Evolutionary conservation across 208 protist genomes (phyloP).

Genomic region (Crithidia mellificae): DNA sequence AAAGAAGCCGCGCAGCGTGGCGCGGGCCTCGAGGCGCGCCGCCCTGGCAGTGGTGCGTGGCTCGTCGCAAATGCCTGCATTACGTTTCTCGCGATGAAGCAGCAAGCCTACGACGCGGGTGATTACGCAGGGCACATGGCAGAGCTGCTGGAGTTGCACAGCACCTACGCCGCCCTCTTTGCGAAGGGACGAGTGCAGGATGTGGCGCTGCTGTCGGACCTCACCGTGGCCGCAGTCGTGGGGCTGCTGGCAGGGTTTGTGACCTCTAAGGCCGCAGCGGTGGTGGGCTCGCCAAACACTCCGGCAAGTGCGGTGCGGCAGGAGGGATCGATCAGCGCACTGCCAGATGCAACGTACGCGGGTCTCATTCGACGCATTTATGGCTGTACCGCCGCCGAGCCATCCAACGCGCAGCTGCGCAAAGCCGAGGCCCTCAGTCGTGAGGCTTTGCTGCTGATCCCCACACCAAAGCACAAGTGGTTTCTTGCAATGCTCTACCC

Average conservation of each 20-base stretch:
- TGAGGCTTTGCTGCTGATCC: constrained; percentile 50
- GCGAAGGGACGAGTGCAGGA: constrained; percentile 20
- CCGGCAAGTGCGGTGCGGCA: neutral
- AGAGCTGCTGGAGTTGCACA: constrained; percentile 30
- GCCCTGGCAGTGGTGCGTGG: constrained; percentile 36
- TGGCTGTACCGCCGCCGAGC: constrained; percentile 31
- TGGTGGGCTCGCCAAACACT: neutral
- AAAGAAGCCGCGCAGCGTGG: constrained; percentile 25
- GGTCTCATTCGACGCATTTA: constrained; percentile 21
- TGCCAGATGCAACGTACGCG: neutral
- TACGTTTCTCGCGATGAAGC: constrained; percentile 55
- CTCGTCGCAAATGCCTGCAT: constrained; percentile 71
- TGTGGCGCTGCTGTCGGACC: constrained; percentile 21
- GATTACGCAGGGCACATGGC: constrained; percentile 39
- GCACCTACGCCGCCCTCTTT: constrained; percentile 21
- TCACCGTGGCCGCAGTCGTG: constrained; percentile 20
- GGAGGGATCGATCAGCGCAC: neutral
- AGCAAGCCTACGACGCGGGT: constrained; percentile 35
- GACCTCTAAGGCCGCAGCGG: neutral
- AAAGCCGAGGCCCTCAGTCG: constrained; percentile 56
- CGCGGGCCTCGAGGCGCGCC: constrained; percentile 16
- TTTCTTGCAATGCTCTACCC: constrained; percentile 58
- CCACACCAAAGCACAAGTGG: constrained; percentile 45
- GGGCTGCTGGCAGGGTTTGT: constrained; percentile 23
- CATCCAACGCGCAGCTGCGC: constrained; percentile 49